phyloP scores from a whole-genome alignment of 257 asterid genomes.

The Fraxinus americana region DNA sequence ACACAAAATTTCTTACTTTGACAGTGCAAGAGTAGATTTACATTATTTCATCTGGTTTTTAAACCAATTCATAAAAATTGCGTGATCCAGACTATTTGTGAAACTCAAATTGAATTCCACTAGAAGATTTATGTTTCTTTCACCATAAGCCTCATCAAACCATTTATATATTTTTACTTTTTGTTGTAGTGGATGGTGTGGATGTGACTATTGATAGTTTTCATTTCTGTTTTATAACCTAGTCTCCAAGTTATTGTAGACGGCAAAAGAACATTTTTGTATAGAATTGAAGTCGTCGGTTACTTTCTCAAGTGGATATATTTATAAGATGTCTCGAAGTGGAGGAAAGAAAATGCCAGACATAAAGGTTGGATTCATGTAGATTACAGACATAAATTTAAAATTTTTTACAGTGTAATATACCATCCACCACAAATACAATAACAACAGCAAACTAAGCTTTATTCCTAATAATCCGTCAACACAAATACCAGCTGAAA shows the following conservation, averaged over 20 bases:
- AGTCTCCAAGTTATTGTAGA: constrained; percentile 15
- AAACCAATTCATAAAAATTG: neutral
- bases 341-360: constrained; percentile 17
- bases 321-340: neutral
- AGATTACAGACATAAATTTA: neutral
- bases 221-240: neutral
- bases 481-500: neutral
- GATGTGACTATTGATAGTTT: constrained; percentile 11
- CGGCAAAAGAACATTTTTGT: neutral
- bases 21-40: neutral
- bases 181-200: constrained; percentile 17
- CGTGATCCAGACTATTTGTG: neutral
- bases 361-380: constrained; percentile 14
- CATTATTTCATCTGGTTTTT: neutral
- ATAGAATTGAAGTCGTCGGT: constrained; percentile 8
- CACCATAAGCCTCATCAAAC: neutral
- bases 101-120: neutral
- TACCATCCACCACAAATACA: neutral
- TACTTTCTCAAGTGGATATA: neutral
- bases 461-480: neutral
- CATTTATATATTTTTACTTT: neutral
- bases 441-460: neutral
- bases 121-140: neutral
- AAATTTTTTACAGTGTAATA: constrained; percentile 10
- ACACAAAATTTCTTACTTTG: constrained; percentile 6